Conservation (phyloP, 2,329 filamentous ascomycete species). For the Diaporthe humulicola region DNA sequence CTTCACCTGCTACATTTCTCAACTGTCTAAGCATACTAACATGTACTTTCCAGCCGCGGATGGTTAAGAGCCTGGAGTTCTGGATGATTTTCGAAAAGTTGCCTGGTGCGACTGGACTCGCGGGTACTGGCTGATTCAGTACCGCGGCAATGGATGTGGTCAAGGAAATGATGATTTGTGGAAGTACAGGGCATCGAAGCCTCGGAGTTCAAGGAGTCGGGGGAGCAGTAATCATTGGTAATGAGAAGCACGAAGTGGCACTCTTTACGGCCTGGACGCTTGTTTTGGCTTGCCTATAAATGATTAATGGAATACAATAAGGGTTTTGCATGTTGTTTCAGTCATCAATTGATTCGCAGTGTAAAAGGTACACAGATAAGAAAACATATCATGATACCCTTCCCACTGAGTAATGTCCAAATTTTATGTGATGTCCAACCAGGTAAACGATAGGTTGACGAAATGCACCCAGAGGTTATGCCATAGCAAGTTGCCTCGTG, state of each 20-base stretch:
- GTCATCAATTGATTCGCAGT: neutral
- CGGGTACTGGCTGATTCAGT: conserved; percentile 75
- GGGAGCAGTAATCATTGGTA: neutral
- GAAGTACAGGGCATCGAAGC: conserved; percentile 49
- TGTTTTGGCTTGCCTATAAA: too few species aligned
- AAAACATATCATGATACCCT: neutral
- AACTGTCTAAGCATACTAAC: conserved; percentile 46
- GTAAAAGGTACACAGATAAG: neutral
- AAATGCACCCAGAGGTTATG: neutral
- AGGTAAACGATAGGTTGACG: neutral
- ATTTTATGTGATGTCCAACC: neutral
- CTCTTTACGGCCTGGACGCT: neutral
- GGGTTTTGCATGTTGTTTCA: neutral
- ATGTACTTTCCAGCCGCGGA: conserved; percentile 75
- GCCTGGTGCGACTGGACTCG: conserved; percentile 77
- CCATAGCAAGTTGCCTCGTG: neutral
- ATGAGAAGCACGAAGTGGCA: neutral
- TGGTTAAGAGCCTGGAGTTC: conserved; percentile 91
- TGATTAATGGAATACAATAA: neutral
- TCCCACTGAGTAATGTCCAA: neutral
- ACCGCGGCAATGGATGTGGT: conserved; percentile 79
- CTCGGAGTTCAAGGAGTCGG: neutral
- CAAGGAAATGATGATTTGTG: conserved; percentile 96
- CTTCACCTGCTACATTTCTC: conserved; percentile 36
- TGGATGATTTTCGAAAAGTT: conserved; percentile 99